Conservation (phyloP, 257 asterid genomes). For the Catharanthus roseus region DNA sequence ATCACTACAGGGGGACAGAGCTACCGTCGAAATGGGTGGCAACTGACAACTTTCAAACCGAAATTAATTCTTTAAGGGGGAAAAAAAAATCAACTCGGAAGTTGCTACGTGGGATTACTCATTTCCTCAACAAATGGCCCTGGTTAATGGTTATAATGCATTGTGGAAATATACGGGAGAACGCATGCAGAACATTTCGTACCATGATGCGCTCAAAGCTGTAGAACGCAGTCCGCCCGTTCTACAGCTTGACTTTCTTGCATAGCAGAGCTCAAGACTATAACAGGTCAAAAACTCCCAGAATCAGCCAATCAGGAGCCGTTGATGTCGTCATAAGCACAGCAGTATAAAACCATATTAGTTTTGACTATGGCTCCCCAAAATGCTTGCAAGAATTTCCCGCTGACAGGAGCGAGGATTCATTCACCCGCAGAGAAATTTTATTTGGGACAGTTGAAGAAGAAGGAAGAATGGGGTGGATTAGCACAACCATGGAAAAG, state of each 20-base stretch:
- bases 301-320: slow-evolving; percentile 38
- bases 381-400: background rate
- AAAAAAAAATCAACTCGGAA: background rate
- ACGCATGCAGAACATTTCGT: too few species aligned
- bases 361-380: background rate
- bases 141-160: too few species aligned
- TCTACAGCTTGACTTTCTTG: too few species aligned
- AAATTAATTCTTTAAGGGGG: too few species aligned
- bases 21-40: slow-evolving; percentile 7
- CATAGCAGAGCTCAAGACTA: too few species aligned
- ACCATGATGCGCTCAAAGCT: background rate
- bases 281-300: too few species aligned
- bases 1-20: slow-evolving; percentile 27
- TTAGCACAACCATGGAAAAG: slow-evolving; percentile 31
- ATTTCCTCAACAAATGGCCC: too few species aligned
- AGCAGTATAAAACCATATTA: background rate
- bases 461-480: slow-evolving; percentile 41
- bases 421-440: background rate
- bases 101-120: slow-evolving; percentile 17
- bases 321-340: slow-evolving; percentile 26
- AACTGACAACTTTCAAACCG: slow-evolving; percentile 2
- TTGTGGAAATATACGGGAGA: too few species aligned
- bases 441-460: slow-evolving; percentile 4
- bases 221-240: too few species aligned
- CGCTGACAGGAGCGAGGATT: too few species aligned